These are phyloP conservation scores for Crassisporium funariophilum DNA, from an alignment of 768 basidiomycete genomes.

Conservation along the genomic window DNA sequence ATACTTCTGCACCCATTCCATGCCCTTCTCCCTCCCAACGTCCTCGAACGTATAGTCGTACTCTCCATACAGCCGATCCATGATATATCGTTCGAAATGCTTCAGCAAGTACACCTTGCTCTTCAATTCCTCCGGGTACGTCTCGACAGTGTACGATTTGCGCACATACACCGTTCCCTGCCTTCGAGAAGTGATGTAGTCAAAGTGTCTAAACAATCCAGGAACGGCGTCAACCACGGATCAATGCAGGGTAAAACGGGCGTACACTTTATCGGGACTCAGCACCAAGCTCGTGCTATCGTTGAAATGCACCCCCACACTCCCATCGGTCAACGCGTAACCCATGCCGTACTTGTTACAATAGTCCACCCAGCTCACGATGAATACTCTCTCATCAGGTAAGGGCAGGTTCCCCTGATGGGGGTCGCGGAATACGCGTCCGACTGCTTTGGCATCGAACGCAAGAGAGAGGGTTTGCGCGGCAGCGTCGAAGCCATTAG, in stretches of 20 bases:
- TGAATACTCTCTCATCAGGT: constrained; percentile 79
- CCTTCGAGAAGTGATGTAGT: constrained; percentile 76
- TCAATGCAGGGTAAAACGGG: constrained; percentile 18
- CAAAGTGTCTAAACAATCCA: constrained; percentile 78
- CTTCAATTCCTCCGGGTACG: constrained; percentile 82
- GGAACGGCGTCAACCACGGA: constrained; percentile 1
- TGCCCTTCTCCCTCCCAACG: constrained; percentile 65
- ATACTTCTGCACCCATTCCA: constrained; percentile 97
- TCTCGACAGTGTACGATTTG: constrained; percentile 67
- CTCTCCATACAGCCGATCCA: constrained; percentile 84
- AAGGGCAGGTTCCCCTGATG: constrained; percentile 44
- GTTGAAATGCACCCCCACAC: constrained; percentile 95
- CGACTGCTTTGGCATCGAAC: constrained; percentile 66
- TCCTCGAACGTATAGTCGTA: constrained; percentile 84
- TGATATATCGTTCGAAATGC: constrained; percentile 94
- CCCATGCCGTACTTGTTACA: constrained; percentile 99
- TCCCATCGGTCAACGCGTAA: constrained; percentile 93
- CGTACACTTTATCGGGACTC: constrained; percentile 85
- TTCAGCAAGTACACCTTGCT: constrained; percentile 91
- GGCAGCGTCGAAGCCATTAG: constrained; percentile 70
- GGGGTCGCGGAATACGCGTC: constrained; percentile 72
- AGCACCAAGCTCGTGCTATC: constrained; percentile 89
- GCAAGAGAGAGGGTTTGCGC: constrained; percentile 52
- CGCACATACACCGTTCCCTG: constrained; percentile 70
- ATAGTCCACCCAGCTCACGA: constrained; percentile 99